phyloP scores from a whole-genome alignment of 192 early-diverging fungal genomes.

The Dimargaris verticillata region DNA sequence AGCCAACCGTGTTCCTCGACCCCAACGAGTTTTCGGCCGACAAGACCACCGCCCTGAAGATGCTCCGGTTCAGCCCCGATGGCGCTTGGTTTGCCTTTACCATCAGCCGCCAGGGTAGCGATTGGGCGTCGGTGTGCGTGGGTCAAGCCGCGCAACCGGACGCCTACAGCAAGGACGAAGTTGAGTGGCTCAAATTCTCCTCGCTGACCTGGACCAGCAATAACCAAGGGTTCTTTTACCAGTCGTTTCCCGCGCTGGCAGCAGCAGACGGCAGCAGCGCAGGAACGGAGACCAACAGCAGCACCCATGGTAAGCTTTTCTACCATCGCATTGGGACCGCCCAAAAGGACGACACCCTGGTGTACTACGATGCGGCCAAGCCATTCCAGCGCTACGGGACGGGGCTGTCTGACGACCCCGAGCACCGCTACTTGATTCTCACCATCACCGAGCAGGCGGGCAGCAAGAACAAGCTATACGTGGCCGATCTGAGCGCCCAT shows the following conservation, averaged over 20 bases:
- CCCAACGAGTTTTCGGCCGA: conserved; percentile 40
- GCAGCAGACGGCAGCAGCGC: conserved; percentile 20
- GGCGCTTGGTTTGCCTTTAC: neutral
- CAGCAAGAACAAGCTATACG: conserved; percentile 25
- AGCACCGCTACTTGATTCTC: conserved; percentile 34
- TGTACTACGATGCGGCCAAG: conserved; percentile 32
- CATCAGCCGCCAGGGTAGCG: neutral
- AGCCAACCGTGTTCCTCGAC: conserved; percentile 29
- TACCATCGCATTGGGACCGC: conserved; percentile 41
- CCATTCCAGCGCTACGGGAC: conserved; percentile 21
- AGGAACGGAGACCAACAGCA: conserved; percentile 41
- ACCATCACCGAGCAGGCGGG: conserved; percentile 27
- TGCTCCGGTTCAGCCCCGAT: neutral
- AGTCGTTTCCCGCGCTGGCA: conserved; percentile 24
- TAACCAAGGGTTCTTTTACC: conserved; percentile 56
- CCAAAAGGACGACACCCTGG: conserved; percentile 39
- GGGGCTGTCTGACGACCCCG: conserved; percentile 32
- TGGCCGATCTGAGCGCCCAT: conserved; percentile 19
- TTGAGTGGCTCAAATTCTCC: conserved; percentile 42
- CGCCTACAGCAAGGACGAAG: neutral
- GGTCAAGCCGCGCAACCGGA: neutral
- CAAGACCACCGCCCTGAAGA: conserved; percentile 31
- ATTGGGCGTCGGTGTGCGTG: neutral
- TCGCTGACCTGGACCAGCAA: conserved; percentile 39
- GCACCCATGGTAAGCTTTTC: conserved; percentile 27